These are phyloP conservation scores for Paxillus rubicundulus DNA, from an alignment of 768 basidiomycete species.

Conservation along the genomic window DNA sequence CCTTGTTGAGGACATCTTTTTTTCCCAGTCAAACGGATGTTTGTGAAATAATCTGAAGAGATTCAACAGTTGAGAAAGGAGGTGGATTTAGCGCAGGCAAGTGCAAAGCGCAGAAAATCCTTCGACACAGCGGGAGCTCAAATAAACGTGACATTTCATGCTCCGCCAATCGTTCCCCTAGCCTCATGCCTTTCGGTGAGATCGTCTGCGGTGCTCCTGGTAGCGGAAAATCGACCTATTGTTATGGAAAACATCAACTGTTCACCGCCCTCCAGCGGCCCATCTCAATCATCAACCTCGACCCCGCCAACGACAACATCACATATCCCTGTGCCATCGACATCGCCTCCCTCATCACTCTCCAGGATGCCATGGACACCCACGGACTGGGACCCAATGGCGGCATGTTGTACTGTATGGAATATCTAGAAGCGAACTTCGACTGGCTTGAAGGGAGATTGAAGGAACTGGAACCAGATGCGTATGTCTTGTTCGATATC, in stretches of 20 bases:
- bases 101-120: background rate
- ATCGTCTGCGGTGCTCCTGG: conserved; percentile 85
- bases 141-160: conserved; percentile 2
- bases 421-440: conserved; percentile 92
- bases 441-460: conserved; percentile 81
- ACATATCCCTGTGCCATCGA: conserved; percentile 91
- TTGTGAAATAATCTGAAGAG: background rate
- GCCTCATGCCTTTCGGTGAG: conserved; percentile 80
- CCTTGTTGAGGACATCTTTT: conserved; percentile 24
- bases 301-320: conserved; percentile 88
- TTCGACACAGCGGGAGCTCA: conserved; percentile 5
- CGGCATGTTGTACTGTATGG: conserved; percentile 94
- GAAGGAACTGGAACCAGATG: conserved; percentile 62
- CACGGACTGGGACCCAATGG: conserved; percentile 92
- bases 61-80: background rate
- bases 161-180: conserved; percentile 9
- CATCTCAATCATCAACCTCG: conserved; percentile 89
- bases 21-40: background rate
- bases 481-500: conserved; percentile 91
- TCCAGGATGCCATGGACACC: conserved; percentile 82
- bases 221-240: conserved; percentile 86
- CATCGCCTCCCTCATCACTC: conserved; percentile 80
- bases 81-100: background rate
- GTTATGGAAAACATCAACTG: conserved; percentile 84
- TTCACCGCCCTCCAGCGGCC: conserved; percentile 84